Evolutionary conservation across 2,329 filamentous ascomycete genomes (phyloP).

Genomic region (Ceratocystis albifundus): DNA sequence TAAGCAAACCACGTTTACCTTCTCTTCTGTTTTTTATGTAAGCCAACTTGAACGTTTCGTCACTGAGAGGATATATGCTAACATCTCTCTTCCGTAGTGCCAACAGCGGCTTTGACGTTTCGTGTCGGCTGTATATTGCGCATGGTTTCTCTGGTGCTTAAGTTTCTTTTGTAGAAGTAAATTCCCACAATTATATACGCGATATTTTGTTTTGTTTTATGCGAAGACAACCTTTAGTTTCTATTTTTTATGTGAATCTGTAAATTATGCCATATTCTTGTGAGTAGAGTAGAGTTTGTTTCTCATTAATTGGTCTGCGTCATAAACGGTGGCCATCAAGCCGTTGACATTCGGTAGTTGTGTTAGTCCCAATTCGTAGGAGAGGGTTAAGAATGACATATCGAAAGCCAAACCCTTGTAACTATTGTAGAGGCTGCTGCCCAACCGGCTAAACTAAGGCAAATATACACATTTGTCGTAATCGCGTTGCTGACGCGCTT

Average conservation of each 20-base stretch:
- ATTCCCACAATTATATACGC: constrained; percentile 1
- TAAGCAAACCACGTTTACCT: not conserved
- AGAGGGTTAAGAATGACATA: no score
- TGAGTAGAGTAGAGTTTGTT: no score
- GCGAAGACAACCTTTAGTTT: not conserved
- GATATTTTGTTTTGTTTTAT: not conserved
- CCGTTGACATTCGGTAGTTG: no score
- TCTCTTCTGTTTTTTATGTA: constrained; percentile 10
- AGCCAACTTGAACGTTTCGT: not conserved
- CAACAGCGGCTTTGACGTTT: not conserved
- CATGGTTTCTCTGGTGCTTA: not conserved
- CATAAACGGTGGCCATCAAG: no score
- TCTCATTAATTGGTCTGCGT: no score
- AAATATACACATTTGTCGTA: not conserved
- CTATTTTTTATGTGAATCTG: no score
- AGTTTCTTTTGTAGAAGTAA: not conserved
- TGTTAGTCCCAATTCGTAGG: no score
- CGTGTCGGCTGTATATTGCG: not conserved
- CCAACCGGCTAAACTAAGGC: not conserved
- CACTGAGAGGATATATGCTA: not conserved
- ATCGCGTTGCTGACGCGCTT: constrained; percentile 3
- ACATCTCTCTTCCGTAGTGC: not conserved
- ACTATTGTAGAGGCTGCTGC: not conserved
- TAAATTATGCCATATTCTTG: no score
- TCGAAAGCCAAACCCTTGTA: not conserved